phyloP scores from a whole-genome alignment of 495 filamentous ascomycete genomes.

The Talaromyces thailandensis region DNA sequence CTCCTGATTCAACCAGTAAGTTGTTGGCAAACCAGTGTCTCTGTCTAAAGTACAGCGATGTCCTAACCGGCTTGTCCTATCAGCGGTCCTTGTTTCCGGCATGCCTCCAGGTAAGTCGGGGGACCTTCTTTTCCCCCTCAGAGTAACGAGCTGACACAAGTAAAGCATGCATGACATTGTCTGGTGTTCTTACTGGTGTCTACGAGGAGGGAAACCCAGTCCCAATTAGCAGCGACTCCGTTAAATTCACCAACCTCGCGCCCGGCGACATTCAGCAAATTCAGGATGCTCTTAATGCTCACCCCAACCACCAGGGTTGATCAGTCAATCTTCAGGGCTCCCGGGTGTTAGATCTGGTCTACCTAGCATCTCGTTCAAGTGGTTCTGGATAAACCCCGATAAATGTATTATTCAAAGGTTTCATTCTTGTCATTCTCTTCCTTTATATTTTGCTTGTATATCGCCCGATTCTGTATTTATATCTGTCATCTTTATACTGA shows the following conservation, averaged over 20 bases:
- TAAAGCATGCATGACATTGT: constrained; percentile 6
- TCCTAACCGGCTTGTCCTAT: not conserved
- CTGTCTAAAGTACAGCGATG: not conserved
- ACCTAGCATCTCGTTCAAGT: too few relatives aligned
- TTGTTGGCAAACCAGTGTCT: not conserved
- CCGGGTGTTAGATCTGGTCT: too few relatives aligned
- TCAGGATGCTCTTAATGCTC: constrained; percentile 4
- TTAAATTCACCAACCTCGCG: not conserved
- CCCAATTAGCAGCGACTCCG: not conserved
- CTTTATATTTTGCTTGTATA: too few relatives aligned
- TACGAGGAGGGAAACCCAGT: constrained; percentile 5
- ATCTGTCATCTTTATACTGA: too few relatives aligned
- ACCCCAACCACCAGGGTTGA: constrained; percentile 3
- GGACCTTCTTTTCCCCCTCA: too few relatives aligned
- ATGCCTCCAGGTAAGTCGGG: not conserved
- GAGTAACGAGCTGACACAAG: too few relatives aligned
- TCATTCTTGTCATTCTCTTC: too few relatives aligned
- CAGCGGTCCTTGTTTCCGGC: constrained; percentile 5
- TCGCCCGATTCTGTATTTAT: too few relatives aligned
- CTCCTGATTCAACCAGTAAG: constrained; percentile 1
- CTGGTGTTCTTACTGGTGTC: constrained; percentile 3
- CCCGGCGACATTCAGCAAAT: constrained; percentile 2
- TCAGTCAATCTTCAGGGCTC: not conserved
- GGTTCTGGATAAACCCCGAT: too few relatives aligned
- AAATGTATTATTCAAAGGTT: too few relatives aligned